Base-by-base conservation (phyloP, 1,284 basidiomycete genomes). In the Cryptococcus jaspeensis region DNA sequence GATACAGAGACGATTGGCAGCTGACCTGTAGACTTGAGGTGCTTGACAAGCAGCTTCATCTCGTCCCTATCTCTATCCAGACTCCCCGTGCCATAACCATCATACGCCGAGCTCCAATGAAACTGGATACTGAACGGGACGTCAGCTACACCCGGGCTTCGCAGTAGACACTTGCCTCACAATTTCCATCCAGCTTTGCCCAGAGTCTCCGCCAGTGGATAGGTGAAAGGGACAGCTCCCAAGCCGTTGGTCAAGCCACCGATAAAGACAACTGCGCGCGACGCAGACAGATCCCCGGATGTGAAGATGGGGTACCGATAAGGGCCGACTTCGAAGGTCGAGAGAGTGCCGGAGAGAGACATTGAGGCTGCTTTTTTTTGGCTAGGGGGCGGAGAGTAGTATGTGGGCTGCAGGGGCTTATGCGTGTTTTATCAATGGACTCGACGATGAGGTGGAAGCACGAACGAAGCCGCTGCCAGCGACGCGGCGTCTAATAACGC, bases 161-260 rank as follows among this genome's bases (percentile, higher is more conserved):
- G 5, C 45, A 7, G 20, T n/a, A 6, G 23, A 5, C 9, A 47
- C 13, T 22, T 7, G 4, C 69, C 75, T 67, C 51, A 77, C 76
- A 78, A 58, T 45, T 65, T 72, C 73, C 76, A 79, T 6, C 70
- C 71, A 2, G 61, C 62, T 28, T 60, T 43, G 2, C 47, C 58
- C 3, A 77, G 59, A 3, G 66, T 64, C 1, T 59, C 59, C 1
- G 63, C 62, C 20, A 79, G 55, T 13, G 49, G 49, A 12, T 54
- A 46, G 3, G 67, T 55, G 53, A 74, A 79, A 6, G 68, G 63
- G 6, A 75, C 71, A 28, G 64, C 66, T 1, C 63, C 66, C 18
- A 76, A 36, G 1, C 77, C 76, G 50, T 77, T 73, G 11, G 60
- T 66, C 47, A 79, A 58, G 0, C 78, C 78, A 20, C 75, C 76